Percentiles rank a stretch among this genome's conserved stretches.
Evolutionary conservation across 352 stramenopile genomes (phyloP).

Genomic region (Globisporangium okanoganense): DNA sequence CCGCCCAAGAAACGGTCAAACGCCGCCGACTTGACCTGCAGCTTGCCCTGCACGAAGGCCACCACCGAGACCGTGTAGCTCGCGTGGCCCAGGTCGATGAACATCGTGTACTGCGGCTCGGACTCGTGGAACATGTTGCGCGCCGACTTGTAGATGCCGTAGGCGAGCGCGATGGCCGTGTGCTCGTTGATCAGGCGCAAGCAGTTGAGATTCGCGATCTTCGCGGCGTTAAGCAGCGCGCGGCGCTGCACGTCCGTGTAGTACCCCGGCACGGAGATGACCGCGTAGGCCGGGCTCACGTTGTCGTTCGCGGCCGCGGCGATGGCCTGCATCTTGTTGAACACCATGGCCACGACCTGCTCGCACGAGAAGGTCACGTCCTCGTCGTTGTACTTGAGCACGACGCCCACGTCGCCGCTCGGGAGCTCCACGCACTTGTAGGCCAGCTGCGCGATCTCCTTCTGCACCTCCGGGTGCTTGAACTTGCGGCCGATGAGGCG

Average conservation of each 20-base stretch:
- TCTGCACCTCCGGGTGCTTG: conserved; percentile 93
- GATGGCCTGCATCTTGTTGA: conserved; percentile 96
- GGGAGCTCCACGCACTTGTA: conserved; percentile 90
- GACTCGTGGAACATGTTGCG: conserved; percentile 93
- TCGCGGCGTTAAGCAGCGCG: conserved; percentile 90
- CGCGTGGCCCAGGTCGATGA: conserved; percentile 98
- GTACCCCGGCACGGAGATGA: conserved; percentile 96
- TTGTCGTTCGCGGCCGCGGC: conserved; percentile 90
- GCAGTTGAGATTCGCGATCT: conserved; percentile 95
- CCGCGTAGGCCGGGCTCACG: conserved; percentile 86
- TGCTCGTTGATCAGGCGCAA: conserved; percentile 98
- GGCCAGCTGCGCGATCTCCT: conserved; percentile 91
- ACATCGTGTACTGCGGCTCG: conserved; percentile 96
- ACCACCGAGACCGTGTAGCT: conserved; percentile 91
- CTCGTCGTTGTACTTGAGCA: conserved; percentile 92
- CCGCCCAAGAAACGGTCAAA: conserved; percentile 96
- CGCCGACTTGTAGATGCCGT: conserved; percentile 96
- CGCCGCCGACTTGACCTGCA: conserved; percentile 92
- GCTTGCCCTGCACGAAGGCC: conserved; percentile 93
- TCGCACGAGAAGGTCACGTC: conserved; percentile 92
- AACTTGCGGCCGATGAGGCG: conserved; percentile 96
- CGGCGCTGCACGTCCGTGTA: conserved; percentile 97
- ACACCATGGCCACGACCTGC: conserved; percentile 96
- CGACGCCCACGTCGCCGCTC: conserved; percentile 86
- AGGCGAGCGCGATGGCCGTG: conserved; percentile 94